phyloP scores from a whole-genome alignment of 2,329 filamentous ascomycete species.

The Neonectria ditissima region DNA sequence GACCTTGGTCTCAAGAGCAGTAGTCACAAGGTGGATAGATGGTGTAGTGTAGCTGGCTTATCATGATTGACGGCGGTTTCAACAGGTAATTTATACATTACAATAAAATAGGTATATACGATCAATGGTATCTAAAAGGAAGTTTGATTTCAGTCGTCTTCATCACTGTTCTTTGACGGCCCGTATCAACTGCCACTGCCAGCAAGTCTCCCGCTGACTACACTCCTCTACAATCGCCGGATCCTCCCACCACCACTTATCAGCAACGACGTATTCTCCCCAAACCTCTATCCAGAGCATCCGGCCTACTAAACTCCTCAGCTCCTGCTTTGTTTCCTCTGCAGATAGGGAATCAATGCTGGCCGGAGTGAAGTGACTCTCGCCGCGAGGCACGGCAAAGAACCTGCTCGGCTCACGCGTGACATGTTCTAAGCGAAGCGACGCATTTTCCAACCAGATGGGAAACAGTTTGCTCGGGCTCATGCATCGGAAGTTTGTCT shows the following conservation, averaged over 20 bases:
- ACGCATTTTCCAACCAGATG: constrained; percentile 67
- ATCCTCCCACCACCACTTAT: constrained; percentile 74
- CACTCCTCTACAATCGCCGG: constrained; percentile 66
- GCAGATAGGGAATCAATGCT: constrained; percentile 39
- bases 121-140: not conserved
- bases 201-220: constrained; percentile 63
- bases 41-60: no score
- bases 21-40: no score
- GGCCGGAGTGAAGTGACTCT: constrained; percentile 27
- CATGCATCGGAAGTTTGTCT: constrained; percentile 68
- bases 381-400: constrained; percentile 55
- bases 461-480: constrained; percentile 70
- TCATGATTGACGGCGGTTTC: no score
- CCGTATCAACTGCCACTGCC: constrained; percentile 69
- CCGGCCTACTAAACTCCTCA: constrained; percentile 65
- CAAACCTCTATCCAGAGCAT: constrained; percentile 72
- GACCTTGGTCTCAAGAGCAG: no score
- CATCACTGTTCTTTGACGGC: constrained; percentile 62
- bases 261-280: constrained; percentile 63
- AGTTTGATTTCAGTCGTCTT: not conserved
- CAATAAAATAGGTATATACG: not conserved
- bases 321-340: constrained; percentile 56
- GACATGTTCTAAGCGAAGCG: constrained; percentile 61
- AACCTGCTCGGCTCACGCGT: constrained; percentile 62
- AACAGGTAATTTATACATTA: no score